Base-by-base conservation (phyloP, 2,329 filamentous ascomycete species). In the Acrodontium crateriforme region DNA sequence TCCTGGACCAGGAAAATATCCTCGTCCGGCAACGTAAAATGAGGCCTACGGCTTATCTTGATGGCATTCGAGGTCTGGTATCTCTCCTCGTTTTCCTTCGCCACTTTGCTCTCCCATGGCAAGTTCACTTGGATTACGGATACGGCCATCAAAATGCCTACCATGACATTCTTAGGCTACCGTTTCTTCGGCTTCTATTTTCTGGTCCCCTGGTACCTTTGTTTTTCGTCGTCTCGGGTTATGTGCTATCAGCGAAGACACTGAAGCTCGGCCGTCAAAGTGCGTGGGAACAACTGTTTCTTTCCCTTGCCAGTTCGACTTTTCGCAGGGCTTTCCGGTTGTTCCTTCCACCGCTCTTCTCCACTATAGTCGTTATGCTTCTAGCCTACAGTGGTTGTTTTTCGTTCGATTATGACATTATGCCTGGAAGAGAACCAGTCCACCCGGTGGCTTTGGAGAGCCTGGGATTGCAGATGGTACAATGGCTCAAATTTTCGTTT, bases 41-140 rank as follows among this genome's bases (percentile, higher is more conserved):
- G n/a, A n/a, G n/a, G n/a, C n/a, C n/a, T n/a, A 74, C 70, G 4
- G 68, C 70, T n/a, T 74, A 69, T 39, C 59, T 74, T 12, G 74
- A 79, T 39, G 74, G 74, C 9, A 54, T 79, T 9, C 58, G 75
- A 44, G 74, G 75, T 3, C 75, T 78, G 36, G 73, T 74, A 4
- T 71, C 74, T 3, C 60, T 79, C 16, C 46, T 78, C 16, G 74
- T 79, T 9, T 78, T 77, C 47, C 59, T 65, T 39, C 68, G 74
- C 29, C 70, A 76, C 47, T 27, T 39, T 6, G 49, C 58, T 2
- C 53, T 73, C n/a, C 67, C 73, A 39, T 63, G 63, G 24, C 59
- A 59, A 6, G 77, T 59, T 36, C 62, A 67, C 19, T 63, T 65
- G 40, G 43, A 64, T 1, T 53, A 58, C 36, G 51, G 59, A 25